Evolutionary conservation across 2,329 filamentous ascomycete genomes (phyloP).

Genomic region (Xylariaceae sp.): DNA sequence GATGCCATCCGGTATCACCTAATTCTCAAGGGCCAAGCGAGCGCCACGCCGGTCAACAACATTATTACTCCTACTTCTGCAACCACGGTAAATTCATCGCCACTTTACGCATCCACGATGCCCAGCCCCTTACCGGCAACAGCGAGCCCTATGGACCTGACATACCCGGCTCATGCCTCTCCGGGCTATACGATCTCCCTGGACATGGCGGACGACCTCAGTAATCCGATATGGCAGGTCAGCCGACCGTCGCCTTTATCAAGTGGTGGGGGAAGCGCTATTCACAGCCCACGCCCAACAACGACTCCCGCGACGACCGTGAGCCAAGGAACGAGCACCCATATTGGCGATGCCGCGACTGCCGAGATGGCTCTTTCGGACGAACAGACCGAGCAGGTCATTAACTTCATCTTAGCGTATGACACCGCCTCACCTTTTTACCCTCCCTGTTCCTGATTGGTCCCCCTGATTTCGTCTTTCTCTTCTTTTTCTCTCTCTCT

Average conservation of each 20-base stretch:
- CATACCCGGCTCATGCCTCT: slow-evolving; percentile 8
- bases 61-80: no score
- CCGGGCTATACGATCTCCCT: slow-evolving; percentile 33
- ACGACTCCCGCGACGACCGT: slow-evolving; percentile 3
- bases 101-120: no score
- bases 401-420: slow-evolving; percentile 54
- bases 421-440: slow-evolving; percentile 12
- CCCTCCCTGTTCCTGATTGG: not conserved
- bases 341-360: slow-evolving; percentile 2
- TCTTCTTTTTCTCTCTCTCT: no score
- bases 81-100: not conserved
- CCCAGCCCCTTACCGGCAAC: no score
- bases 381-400: slow-evolving; percentile 42
- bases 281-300: not conserved
- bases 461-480: not conserved
- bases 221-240: slow-evolving; percentile 42
- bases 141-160: not conserved
- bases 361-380: slow-evolving; percentile 24
- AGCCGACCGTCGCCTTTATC: slow-evolving; percentile 21
- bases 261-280: not conserved
- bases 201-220: slow-evolving; percentile 38
- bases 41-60: not conserved
- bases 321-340: not conserved
- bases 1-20: slow-evolving; percentile 38
- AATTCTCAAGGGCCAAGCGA: not conserved